Evolutionary conservation across 805 yeast species (phyloP), one percentile per base, ranked within the genome.

Genomic region (Komagataella pseudopastoris): DNA sequence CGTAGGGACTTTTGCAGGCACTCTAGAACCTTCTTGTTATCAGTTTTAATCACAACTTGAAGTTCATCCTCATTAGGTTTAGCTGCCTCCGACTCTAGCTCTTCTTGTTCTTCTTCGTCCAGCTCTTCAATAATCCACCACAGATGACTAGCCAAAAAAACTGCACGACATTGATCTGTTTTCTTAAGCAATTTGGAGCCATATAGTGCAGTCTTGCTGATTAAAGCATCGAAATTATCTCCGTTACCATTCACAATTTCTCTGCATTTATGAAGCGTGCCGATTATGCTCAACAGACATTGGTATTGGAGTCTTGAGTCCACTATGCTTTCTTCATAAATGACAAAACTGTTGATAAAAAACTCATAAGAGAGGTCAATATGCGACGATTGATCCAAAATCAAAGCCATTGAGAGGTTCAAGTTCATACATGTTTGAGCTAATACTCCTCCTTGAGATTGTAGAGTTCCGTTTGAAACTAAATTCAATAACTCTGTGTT

Each of bases 151-250:
- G 96, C 90, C 50, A 79, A 67, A 62, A 85, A 88, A 5, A 89
- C 95, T 0, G 96, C 83, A 14, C 97, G 78, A 64, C 97, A 90
- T 65, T 93, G 99, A 60, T 91, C 98, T 43, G 93, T 89, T 64
- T 91, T 91, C 64, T 87, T 88, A 60, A 91, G 72, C 50, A 93
- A 72, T 64, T 87, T 88, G 12, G 96, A 87, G 4, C 96, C 95
- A 60, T 88, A 88, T 49, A 90, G 69, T 1, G 96, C 88, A 48
- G 90, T 76, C 63, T 89, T 85, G 14, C 95, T 85, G 50, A 90
- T 88, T 57, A 91, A 71, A 3, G 80, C 77, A 58, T 88, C 93
- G 65, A 87, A 91, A 63, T 80, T 86, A 36, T 85, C 95, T 48
- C 72, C 54, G 47, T 60, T 59, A 6, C 53, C 50, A 22, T 55